These are phyloP conservation scores for Diaporthe amygdali DNA, from an alignment of 2,329 filamentous ascomycete genomes.

Conservation along the genomic window DNA sequence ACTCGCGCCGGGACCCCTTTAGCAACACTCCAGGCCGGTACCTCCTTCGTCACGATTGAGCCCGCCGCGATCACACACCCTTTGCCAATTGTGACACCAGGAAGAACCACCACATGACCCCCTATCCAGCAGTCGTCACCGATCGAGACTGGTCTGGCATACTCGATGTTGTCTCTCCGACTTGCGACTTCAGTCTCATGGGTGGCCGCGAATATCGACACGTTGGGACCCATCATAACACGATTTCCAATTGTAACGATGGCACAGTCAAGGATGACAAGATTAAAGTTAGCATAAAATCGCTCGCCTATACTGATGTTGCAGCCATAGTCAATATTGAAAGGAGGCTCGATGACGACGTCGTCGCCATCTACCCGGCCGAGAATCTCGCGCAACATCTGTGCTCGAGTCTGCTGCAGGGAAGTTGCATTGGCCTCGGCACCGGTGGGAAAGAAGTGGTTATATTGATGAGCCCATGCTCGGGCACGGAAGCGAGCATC, in stretches of 20 bases:
- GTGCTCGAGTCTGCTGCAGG: conserved; percentile 43
- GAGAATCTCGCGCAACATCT: conserved; percentile 54
- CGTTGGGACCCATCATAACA: conserved; percentile 74
- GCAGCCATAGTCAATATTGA: conserved; percentile 69
- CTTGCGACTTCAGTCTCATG: conserved; percentile 70
- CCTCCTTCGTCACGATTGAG: conserved; percentile 31
- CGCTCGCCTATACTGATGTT: conserved; percentile 66
- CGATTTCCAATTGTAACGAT: conserved; percentile 72
- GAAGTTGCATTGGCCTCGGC: too few relatives aligned
- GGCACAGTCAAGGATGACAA: conserved; percentile 75
- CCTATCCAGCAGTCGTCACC: conserved; percentile 17
- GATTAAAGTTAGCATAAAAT: conserved; percentile 67
- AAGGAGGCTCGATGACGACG: conserved; percentile 64
- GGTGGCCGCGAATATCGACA: conserved; percentile 71
- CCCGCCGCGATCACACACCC: not conserved
- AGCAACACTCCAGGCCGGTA: conserved; percentile 53
- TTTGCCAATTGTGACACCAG: conserved; percentile 4
- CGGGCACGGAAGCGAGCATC: conserved; percentile 58
- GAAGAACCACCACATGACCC: not conserved
- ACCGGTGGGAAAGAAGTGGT: conserved; percentile 60
- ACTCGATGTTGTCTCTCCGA: conserved; percentile 52
- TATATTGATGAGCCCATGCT: conserved; percentile 61
- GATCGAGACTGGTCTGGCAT: conserved; percentile 45
- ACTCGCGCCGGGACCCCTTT: conserved; percentile 54
- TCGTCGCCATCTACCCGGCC: conserved; percentile 57